Base-by-base conservation (phyloP, 176 grass and related monocot genomes). In the Oryza meridionalis region DNA sequence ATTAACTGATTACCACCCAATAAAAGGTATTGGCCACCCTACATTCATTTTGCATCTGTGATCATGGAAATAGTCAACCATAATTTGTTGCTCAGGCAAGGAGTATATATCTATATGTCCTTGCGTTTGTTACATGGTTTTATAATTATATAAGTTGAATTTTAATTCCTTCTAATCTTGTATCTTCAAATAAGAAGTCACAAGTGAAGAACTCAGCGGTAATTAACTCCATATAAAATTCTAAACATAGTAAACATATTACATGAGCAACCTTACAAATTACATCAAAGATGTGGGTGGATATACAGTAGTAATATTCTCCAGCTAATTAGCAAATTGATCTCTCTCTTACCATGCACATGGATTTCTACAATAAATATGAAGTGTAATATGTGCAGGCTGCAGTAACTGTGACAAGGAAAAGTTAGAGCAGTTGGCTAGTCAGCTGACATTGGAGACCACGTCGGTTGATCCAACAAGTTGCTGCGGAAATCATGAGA, bases 401-500 rank as follows among this genome's bases (percentile, higher is more conserved):
- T 78, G 64, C 87, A 82, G 44, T 82, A 67, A 76, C 79, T 78
- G 72, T 78, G 72, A 67, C 35, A 77, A 77, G 13, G 86, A 88
- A 53, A 87, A 79, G 66, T 47, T 84, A 65, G 84, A 79, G 62
- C 46, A 87, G 69, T 70, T 78, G 76, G 73, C 86, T 64, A 82
- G 67, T 85, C 63, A 85, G 77, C 58, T 85, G 61, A 49, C 35
- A 75, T 35, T 87, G 75, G 75, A 90, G 67, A 80, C 74, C 73
- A 14, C 71, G 27, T 42, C 71, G 13, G 74, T 71, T 79, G 87
- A 93, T 55, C 86, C 91, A 86, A 85, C 79, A 35, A 84, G 81
- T 82, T 98, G 96, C 67, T 98, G 96, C 6, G 91, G 96, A 66
- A 94, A 87, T 83, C 91, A 92, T 95, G 93, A 92, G 26, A 98